A percentile compares a stretch with the other conserved stretches of the same genome.
phyloP scores from a whole-genome alignment of 2,329 filamentous ascomycete genomes.

The Sphaerostilbella broomeana region DNA sequence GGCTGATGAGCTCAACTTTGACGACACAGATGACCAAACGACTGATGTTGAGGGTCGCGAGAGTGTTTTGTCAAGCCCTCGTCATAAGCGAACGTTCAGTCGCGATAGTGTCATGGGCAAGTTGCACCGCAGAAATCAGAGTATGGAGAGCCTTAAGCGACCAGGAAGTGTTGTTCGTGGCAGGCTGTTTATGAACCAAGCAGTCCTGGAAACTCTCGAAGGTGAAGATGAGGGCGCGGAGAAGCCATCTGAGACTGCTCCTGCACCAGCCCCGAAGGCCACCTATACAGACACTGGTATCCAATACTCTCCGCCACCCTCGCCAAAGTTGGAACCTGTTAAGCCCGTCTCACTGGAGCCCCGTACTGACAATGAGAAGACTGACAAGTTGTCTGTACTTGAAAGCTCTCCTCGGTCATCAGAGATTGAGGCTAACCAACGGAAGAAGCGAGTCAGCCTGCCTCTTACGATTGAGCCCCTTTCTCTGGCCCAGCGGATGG shows the following conservation, averaged over 20 bases:
- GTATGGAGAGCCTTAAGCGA: slow-evolving; percentile 51
- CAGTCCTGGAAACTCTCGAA: slow-evolving; percentile 50
- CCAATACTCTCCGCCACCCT: slow-evolving; percentile 78
- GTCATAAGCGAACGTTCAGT: slow-evolving; percentile 49
- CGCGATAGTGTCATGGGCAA: slow-evolving; percentile 47
- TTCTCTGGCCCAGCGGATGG: slow-evolving; percentile 43
- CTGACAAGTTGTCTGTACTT: slow-evolving; percentile 34
- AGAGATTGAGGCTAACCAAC: slow-evolving; percentile 67
- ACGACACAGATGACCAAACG: slow-evolving; percentile 66
- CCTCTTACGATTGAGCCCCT: slow-evolving; percentile 44
- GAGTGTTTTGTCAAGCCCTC: slow-evolving; percentile 48
- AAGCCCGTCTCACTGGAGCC: slow-evolving; percentile 40
- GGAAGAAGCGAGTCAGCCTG: slow-evolving; percentile 57
- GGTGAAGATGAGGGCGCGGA: slow-evolving; percentile 44
- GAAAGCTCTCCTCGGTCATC: slow-evolving; percentile 37
- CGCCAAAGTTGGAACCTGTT: slow-evolving; percentile 47
- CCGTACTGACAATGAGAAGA: slow-evolving; percentile 16
- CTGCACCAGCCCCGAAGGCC: slow-evolving; percentile 27
- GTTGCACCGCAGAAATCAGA: slow-evolving; percentile 50
- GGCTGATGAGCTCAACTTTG: slow-evolving; percentile 85
- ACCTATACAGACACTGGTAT: slow-evolving; percentile 69
- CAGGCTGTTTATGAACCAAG: slow-evolving; percentile 46
- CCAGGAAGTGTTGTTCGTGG: slow-evolving; percentile 49
- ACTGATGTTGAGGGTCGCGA: slow-evolving; percentile 66
- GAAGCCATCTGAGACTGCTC: slow-evolving; percentile 15